Evolutionary conservation across 805 yeast genomes (phyloP), one percentile per base, ranked within the genome.

Genomic region (Phaffomyces antillensis): DNA sequence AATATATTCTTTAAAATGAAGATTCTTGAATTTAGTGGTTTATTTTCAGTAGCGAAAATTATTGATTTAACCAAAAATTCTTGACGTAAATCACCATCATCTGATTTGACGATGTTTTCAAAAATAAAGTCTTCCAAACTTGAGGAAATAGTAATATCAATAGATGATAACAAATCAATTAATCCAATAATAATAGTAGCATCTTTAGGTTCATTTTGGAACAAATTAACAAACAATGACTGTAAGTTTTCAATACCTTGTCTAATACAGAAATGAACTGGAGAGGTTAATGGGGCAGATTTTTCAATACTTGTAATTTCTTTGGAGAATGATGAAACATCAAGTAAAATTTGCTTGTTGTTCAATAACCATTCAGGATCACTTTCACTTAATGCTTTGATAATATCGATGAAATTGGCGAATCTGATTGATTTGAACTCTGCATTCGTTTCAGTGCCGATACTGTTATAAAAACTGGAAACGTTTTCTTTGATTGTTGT

Each of bases 231-330:
- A 45, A 73, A 73, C 1, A 79, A 46, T 0, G 43, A 39, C 59
- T 86, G 91, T 39, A 86, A 68, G 44, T 75, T 79, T 23, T 73
- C 73, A 24, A 85, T 66, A 0, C 93, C 79, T 56, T 84, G 89
- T 31, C 76, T 82, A 4, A 86, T 70, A 57, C 84, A 86, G 57
- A 89, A 75, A 48, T 82, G 86, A 17, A 78, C 68, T 1, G 81
- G 67, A 0, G 89, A 80, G 2, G 76, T 70, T 46, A 79, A 60
- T 1, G 77, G 62, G 1, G 75, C 62, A 2, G 63, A 52, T 37
- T 63, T 58, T 36, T 75, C 71, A 34, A 73, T 63, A 3, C 61
- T 55, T 2, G 69, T 61, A 18, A 82, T 69, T 12, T 66, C 73
- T 28, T 70, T 69, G 2, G 75, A 65, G 30, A 75, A 48, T 0